Base-by-base conservation (phyloP, 2,329 filamentous ascomycete genomes). In the Davidsoniella neocaledoniae region DNA sequence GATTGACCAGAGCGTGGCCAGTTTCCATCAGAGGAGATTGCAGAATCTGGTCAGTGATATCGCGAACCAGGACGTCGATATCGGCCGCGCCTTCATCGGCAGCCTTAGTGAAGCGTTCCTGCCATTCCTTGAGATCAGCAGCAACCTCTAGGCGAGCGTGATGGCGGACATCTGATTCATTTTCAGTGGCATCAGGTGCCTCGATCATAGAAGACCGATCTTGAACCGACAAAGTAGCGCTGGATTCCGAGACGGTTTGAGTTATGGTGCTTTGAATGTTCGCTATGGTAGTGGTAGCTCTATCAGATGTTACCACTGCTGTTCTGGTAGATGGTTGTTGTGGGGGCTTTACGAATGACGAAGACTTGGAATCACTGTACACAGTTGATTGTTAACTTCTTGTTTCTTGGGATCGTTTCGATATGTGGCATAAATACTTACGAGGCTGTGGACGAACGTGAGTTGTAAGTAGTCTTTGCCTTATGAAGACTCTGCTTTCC, bases 51-150 rank as follows among this genome's bases (percentile, higher is more conserved):
- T 43, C 21, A 5, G 66, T 61, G 37, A 79, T 74, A 51, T 84
- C 79, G 36, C 73, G 68, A 16, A 82, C 66, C 36, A 79, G 74
- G 3, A 77, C 72, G 33, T 90, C 83, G 54, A 96, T 86, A 54
- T 91, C 75, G 17, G 61, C 60, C 3, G 74, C 74, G 4, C 87
- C 88, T 61, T 93, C 87, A 53, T 93, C 83, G 6, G 86, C 86
- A 8, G 87, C 87, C 53, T 80, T 77, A 25, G 83, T 75, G 61
- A 94, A 95, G 59, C 94, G 93, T 54, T 77, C 77, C 63, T 95
- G 83, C 90, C 91, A 98, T 50, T 74, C 73, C 56, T 77, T 74
- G 12, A 98, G 73, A 61, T 98, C 91, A 42, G 81, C 74, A 1
- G 79, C 72, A 40, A 96, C 83, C 55, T 75, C 76, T 58, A 81